A percentile compares a stretch with the other conserved stretches of the same genome.
Conservation (phyloP, 495 filamentous ascomycete genomes). For the Aspergillus coremiiformis region DNA sequence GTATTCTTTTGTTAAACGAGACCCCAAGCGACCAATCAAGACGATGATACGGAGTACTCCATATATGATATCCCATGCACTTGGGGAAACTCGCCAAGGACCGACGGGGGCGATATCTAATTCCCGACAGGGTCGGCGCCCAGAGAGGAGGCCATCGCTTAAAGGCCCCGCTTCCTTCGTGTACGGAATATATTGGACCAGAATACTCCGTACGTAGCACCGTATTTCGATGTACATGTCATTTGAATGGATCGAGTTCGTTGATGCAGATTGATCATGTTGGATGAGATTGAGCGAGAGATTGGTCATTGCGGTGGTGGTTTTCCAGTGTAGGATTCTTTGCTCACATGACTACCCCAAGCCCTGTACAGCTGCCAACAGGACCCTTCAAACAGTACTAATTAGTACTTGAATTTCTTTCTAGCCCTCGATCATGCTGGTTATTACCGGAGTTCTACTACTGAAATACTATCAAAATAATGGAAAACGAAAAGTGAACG, state of each 20-base stretch:
- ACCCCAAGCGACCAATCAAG: neutral
- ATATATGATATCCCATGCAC: neutral
- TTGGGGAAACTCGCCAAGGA: neutral
- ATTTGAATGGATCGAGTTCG: no score
- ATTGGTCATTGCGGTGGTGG: neutral
- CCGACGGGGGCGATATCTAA: neutral
- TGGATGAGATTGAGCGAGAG: neutral
- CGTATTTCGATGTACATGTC: no score
- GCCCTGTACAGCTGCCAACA: neutral
- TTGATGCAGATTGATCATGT: neutral
- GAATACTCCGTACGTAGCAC: no score
- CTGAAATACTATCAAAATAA: no score
- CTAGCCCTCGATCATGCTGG: no score
- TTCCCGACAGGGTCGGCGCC: neutral
- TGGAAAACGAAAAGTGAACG: no score
- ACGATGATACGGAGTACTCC: neutral
- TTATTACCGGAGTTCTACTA: no score
- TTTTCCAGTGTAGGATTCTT: neutral
- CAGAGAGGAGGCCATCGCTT: neutral
- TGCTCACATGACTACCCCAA: neutral
- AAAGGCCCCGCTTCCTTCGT: neutral
- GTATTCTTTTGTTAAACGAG: neutral
- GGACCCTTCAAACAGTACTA: no score
- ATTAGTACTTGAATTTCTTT: no score
- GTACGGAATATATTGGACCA: no score